Conservation (phyloP, 805 yeast species). For the Metschnikowia borealis region DNA sequence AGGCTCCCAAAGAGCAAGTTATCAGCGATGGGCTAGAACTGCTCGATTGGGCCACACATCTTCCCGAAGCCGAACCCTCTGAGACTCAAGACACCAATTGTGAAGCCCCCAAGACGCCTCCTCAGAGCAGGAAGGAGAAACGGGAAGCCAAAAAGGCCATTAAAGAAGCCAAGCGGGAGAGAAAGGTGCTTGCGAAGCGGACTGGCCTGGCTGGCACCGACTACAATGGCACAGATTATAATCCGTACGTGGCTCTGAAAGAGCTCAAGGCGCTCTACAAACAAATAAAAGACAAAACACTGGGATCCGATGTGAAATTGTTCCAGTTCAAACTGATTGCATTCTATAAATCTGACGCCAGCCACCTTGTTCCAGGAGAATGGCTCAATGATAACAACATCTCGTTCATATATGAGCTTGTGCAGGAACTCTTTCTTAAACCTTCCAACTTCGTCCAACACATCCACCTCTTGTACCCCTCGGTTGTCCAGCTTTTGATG, state of each 20-base stretch:
- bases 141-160: slow-evolving; percentile 5
- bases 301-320: slow-evolving; percentile 24
- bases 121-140: slow-evolving; percentile 10
- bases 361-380: slow-evolving; percentile 55
- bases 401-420: slow-evolving; percentile 55
- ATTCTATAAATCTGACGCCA: slow-evolving; percentile 54
- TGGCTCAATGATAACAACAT: slow-evolving; percentile 76
- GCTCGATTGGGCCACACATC: slow-evolving; percentile 11
- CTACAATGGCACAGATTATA: slow-evolving; percentile 1
- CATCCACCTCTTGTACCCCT: slow-evolving; percentile 46
- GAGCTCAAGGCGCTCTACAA: slow-evolving; percentile 7
- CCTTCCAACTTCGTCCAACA: slow-evolving; percentile 18
- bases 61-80: neutral
- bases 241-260: slow-evolving; percentile 8
- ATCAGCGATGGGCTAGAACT: slow-evolving; percentile 13
- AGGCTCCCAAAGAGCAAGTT: neutral
- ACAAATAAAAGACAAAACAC: slow-evolving; percentile 7
- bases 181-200: neutral
- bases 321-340: slow-evolving; percentile 55
- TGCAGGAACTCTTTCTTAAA: slow-evolving; percentile 22
- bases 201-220: neutral
- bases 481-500: slow-evolving; percentile 58
- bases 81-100: neutral
- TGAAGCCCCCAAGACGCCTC: neutral
- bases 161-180: neutral